Percentiles rank a stretch among this genome's conserved stretches.
These are phyloP conservation scores for Rhodofomes roseus DNA, from an alignment of 1,284 basidiomycete species.

Conservation along the genomic window DNA sequence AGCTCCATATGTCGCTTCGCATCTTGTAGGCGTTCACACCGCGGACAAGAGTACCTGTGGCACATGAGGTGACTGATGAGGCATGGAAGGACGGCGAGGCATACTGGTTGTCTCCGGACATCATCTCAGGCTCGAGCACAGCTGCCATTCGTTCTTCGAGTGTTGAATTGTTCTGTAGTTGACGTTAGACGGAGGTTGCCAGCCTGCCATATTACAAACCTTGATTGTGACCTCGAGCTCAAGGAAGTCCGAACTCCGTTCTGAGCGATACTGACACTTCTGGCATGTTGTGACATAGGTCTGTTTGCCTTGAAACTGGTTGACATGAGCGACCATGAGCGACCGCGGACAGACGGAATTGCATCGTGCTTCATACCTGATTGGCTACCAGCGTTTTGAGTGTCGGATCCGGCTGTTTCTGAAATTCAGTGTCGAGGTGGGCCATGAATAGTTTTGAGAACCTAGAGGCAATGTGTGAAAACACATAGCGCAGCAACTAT, in stretches of 20 bases:
- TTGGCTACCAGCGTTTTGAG: conserved; percentile 66
- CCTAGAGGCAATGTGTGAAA: conserved; percentile 37
- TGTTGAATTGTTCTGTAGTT: conserved; percentile 57
- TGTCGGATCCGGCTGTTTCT: conserved; percentile 60
- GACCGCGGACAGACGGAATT: background rate
- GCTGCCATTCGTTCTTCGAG: conserved; percentile 68
- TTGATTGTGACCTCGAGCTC: conserved; percentile 85
- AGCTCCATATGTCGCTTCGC: conserved; percentile 75
- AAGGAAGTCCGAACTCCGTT: conserved; percentile 66
- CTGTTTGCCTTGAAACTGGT: conserved; percentile 81
- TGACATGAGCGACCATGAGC: background rate
- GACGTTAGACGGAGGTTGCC: background rate
- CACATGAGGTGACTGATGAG: background rate
- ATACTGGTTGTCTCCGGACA: conserved; percentile 81
- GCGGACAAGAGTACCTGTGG: conserved; percentile 74
- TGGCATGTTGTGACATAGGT: conserved; percentile 77
- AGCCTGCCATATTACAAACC: conserved; percentile 34
- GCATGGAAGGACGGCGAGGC: conserved; percentile 12
- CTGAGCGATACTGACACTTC: conserved; percentile 64
- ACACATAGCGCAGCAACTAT: background rate
- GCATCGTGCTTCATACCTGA: conserved; percentile 43
- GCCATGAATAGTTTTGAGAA: conserved; percentile 94
- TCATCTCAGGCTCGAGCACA: conserved; percentile 61
- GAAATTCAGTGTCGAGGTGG: conserved; percentile 80
- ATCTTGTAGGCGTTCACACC: conserved; percentile 66